A percentile compares a stretch with the other conserved stretches of the same genome.
phyloP scores from a whole-genome alignment of 1,284 basidiomycete genomes.

The Somion occarium region DNA sequence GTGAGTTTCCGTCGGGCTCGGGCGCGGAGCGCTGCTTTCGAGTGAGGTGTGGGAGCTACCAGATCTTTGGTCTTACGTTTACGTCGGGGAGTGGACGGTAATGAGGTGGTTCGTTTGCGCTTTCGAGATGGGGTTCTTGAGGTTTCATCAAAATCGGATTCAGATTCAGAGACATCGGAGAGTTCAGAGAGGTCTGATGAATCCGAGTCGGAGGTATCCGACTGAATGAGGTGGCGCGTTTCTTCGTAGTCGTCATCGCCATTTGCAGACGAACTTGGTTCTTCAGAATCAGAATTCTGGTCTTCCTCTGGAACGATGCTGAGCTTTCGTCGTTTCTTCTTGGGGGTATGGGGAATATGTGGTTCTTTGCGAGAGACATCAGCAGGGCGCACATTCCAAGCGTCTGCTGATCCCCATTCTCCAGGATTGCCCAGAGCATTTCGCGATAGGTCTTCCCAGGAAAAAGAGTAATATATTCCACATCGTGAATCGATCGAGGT shows the following conservation, averaged over 20 bases:
- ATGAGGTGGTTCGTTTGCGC: slow-evolving; percentile 13
- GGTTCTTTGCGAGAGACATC: neutral
- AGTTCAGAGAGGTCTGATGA: slow-evolving; percentile 3
- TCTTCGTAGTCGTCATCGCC: slow-evolving; percentile 18
- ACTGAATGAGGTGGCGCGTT: too few species aligned
- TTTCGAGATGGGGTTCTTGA: slow-evolving; percentile 7
- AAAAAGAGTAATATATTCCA: slow-evolving; percentile 57
- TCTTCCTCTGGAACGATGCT: slow-evolving; percentile 6
- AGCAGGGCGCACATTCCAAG: neutral
- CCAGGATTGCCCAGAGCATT: slow-evolving; percentile 32
- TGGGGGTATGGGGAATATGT: neutral
- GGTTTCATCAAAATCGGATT: neutral
- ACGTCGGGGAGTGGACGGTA: slow-evolving; percentile 17
- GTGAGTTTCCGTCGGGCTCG: slow-evolving; percentile 31
- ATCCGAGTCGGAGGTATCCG: slow-evolving; percentile 1
- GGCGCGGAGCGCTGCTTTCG: slow-evolving; percentile 51
- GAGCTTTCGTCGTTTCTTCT: neutral
- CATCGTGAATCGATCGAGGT: slow-evolving; percentile 52
- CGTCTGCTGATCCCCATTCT: slow-evolving; percentile 6
- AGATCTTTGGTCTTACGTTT: slow-evolving; percentile 23
- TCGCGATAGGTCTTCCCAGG: slow-evolving; percentile 48
- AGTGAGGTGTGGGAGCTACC: slow-evolving; percentile 63
- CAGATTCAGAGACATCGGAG: slow-evolving; percentile 3
- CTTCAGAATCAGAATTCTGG: slow-evolving; percentile 4
- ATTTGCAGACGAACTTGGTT: slow-evolving; percentile 7